These are phyloP conservation scores for Hymenoscyphus salicellus DNA, from an alignment of 2,329 filamentous ascomycete genomes.

Conservation along the genomic window DNA sequence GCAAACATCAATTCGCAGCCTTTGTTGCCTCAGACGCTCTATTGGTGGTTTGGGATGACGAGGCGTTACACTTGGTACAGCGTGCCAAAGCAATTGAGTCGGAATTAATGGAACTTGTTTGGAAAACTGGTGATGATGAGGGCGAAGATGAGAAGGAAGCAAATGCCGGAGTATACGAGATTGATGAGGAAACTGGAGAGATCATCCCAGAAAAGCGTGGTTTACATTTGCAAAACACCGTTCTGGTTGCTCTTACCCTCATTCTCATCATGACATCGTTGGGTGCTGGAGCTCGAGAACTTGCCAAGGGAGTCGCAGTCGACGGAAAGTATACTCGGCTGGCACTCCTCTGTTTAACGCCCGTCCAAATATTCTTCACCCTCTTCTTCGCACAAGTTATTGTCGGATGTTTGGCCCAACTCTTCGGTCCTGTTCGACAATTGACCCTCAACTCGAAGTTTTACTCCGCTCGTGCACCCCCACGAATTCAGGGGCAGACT, in stretches of 20 bases:
- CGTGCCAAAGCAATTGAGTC: constrained; percentile 71
- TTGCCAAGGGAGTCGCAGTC: constrained; percentile 66
- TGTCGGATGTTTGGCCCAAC: constrained; percentile 70
- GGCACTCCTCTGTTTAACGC: constrained; percentile 62
- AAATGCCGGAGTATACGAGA: constrained; percentile 49
- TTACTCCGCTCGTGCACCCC: constrained; percentile 71
- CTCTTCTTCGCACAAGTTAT: constrained; percentile 80
- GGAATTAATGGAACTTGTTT: constrained; percentile 74
- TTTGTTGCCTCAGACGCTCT: constrained; percentile 70
- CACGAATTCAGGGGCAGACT: constrained; percentile 52
- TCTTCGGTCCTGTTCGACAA: constrained; percentile 72
- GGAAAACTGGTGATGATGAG: constrained; percentile 57
- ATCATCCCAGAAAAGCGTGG: constrained; percentile 62
- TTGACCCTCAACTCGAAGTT: constrained; percentile 75
- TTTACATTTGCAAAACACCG: constrained; percentile 66
- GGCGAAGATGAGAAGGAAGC: constrained; percentile 53
- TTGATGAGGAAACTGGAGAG: constrained; percentile 71
- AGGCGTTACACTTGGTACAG: constrained; percentile 66
- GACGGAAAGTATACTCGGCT: constrained; percentile 62
- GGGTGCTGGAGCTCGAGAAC: constrained; percentile 66
- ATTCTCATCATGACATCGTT: constrained; percentile 63
- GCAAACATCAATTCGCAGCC: constrained; percentile 78
- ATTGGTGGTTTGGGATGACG: constrained; percentile 79
- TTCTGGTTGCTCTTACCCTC: constrained; percentile 65
- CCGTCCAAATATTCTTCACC: constrained; percentile 76